Evolutionary conservation across 164 flowering plant species (phyloP).

Genomic region (Aristolochia fimbriata): DNA sequence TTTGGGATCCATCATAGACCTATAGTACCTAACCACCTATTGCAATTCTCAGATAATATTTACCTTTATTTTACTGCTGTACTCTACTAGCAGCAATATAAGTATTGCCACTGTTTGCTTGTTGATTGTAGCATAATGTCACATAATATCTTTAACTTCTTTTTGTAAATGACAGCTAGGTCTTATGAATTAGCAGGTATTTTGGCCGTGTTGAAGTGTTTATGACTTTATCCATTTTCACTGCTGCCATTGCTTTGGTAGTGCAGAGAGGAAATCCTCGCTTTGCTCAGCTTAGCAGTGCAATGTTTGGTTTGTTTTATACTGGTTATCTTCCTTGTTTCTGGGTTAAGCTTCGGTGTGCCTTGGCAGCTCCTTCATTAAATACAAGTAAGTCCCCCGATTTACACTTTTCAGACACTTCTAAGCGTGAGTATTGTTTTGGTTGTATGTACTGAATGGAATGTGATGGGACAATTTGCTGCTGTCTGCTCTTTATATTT

Average conservation of each 20-base stretch:
- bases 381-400: slow-evolving; percentile 52
- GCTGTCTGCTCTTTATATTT: not conserved
- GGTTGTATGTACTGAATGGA: not conserved
- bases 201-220: slow-evolving; percentile 79
- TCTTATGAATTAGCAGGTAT: slow-evolving; percentile 40
- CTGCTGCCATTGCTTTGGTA: slow-evolving; percentile 78
- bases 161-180: too few species aligned
- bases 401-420: not conserved
- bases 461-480: not conserved
- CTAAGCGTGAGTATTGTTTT: not conserved
- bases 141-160: too few species aligned
- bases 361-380: slow-evolving; percentile 74
- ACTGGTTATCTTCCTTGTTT: slow-evolving; percentile 97
- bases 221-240: slow-evolving; percentile 81
- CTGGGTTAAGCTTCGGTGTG: slow-evolving; percentile 96
- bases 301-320: slow-evolving; percentile 90
- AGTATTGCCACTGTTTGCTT: too few species aligned
- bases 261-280: slow-evolving; percentile 88
- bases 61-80: too few species aligned
- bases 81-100: too few species aligned
- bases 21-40: too few species aligned
- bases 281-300: slow-evolving; percentile 89
- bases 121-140: too few species aligned
- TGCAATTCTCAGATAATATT: too few species aligned
- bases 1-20: too few species aligned